Conservation (phyloP, 805 yeast genomes). For the Cyberlindnera bimundalis region DNA sequence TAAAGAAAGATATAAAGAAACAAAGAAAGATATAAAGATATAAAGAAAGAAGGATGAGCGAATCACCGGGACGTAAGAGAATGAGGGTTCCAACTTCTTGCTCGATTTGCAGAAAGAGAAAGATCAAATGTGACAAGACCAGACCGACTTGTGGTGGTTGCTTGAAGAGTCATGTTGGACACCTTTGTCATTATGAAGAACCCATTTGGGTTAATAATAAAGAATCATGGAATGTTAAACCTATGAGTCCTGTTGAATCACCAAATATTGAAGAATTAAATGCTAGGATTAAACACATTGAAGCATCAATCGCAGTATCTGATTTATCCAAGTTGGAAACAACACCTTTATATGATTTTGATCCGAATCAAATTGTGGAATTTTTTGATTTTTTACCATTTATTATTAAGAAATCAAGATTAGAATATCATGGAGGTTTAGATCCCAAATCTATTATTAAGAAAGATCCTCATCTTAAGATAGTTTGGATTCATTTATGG, state of each 20-base stretch:
- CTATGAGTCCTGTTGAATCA: conserved; percentile 8
- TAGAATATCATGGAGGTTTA: conserved; percentile 50
- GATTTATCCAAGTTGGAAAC: no score
- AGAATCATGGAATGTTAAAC: conserved; percentile 34
- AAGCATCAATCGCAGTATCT: conserved; percentile 40
- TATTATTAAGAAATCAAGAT: conserved; percentile 36
- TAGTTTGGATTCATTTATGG: conserved; percentile 33
- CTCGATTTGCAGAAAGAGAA: conserved; percentile 45
- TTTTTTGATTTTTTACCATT: conserved; percentile 45
- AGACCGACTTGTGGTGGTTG: conserved; percentile 56
- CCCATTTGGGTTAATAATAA: conserved; percentile 56
- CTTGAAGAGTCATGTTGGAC: conserved; percentile 51
- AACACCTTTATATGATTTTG: no score
- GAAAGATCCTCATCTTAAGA: conserved; percentile 40
- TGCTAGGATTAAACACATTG: conserved; percentile 43
- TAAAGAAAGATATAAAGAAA: no score
- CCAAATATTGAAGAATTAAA: conserved; percentile 32
- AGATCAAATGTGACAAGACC: conserved; percentile 43
- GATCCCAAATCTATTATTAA: conserved; percentile 46
- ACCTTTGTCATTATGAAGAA: conserved; percentile 52
- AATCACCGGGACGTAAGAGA: conserved; percentile 34
- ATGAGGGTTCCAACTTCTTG: conserved; percentile 47
- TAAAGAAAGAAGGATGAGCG: no score
- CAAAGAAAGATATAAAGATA: conserved; percentile 5
- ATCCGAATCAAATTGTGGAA: conserved; percentile 36